These are phyloP conservation scores for Sideroxylon spinosum DNA, from an alignment of 179 eudicot species.

Conservation along the genomic window DNA sequence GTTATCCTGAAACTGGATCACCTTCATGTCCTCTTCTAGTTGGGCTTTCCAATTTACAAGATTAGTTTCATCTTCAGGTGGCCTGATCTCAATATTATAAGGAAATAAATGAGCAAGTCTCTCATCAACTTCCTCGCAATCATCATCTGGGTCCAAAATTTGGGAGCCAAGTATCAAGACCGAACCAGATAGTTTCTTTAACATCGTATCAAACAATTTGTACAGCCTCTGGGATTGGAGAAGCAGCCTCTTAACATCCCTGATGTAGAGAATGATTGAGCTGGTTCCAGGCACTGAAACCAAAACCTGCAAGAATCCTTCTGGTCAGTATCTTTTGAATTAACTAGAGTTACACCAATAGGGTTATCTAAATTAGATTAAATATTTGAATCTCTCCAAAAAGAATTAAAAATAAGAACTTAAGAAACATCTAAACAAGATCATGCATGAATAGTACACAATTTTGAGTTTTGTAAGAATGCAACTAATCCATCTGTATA, in stretches of 20 bases:
- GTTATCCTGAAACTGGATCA: constrained; percentile 69
- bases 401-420: too few relatives aligned
- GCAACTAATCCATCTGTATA: neutral
- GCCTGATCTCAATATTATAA: constrained; percentile 65
- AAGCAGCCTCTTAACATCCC: constrained; percentile 67
- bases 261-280: constrained; percentile 66
- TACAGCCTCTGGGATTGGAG: constrained; percentile 63
- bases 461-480: neutral
- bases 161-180: constrained; percentile 80
- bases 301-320: constrained; percentile 47
- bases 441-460: neutral
- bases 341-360: neutral
- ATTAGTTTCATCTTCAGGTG: constrained; percentile 76
- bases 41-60: constrained; percentile 69
- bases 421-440: constrained; percentile 1
- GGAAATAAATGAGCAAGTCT: constrained; percentile 57
- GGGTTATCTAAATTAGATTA: neutral
- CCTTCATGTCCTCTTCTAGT: constrained; percentile 80
- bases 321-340: neutral
- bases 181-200: constrained; percentile 61
- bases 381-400: too few relatives aligned
- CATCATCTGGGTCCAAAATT: constrained; percentile 44
- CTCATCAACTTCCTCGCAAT: constrained; percentile 49
- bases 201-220: constrained; percentile 53
- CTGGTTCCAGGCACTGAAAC: constrained; percentile 50